Evolutionary conservation across 176 grass and related monocot species (phyloP), one percentile per base, ranked within the genome.

Genomic region (Oryza meridionalis): DNA sequence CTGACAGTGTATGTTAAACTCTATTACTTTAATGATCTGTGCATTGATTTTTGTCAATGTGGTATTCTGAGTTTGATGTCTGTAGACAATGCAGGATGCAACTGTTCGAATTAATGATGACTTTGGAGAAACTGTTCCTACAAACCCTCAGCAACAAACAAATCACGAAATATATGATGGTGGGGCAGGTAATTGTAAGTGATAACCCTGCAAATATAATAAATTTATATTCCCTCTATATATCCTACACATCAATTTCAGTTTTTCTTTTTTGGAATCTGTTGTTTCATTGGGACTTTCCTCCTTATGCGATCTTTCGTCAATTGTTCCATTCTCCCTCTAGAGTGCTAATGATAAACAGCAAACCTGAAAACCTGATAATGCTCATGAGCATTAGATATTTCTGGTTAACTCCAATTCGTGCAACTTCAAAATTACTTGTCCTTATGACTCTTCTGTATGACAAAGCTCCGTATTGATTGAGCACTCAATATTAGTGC

Each of bases 111-210:
- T 91, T 67, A 98, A 87, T 91, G 90, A 91, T 69, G 62, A 83
- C 55, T 91, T 86, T 84, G 89, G 91, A 65, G 87, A 88, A 61
- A 92, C 93, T 75, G 71, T 95, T 88, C 91, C 71, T 72, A 80
- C 90, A 63, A 90, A 88, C 62, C 50, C 76, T 76, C 86, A 87
- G 79, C 70, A 77, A 86, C 61, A 70, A 53, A 72, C 51, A 77
- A 81, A 85, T 68, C 44, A 84, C 49, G 85, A 86, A 78, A 63
- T 82, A 65, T 70, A 82, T 72, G 88, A 89, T 84, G 87, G 75
- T 71, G 76, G 25, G 81, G 70, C 69, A 92, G 92, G 88, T 91
- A 90, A 74, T 8, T 62, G 2, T 62, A 62, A 62, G 19, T 37
- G 19, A 70, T 79, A 65, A 55, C 17, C 71, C 21, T 71, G 24